A percentile compares a stretch with the other conserved stretches of the same genome.
These are phyloP conservation scores for Pythium insidiosum DNA, from an alignment of 352 stramenopile species.

Conservation along the genomic window DNA sequence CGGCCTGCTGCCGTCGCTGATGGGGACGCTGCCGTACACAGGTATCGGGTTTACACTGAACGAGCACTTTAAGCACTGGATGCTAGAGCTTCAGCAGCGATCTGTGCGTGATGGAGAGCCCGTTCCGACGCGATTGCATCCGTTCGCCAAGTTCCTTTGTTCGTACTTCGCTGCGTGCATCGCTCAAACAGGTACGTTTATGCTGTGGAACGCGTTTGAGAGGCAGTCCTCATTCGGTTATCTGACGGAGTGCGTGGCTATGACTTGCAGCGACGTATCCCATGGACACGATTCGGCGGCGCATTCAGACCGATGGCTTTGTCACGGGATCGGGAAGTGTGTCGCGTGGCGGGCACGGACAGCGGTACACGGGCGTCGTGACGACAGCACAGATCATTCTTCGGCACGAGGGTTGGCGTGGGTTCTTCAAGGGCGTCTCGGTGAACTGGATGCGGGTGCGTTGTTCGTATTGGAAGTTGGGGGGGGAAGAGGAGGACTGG, in stretches of 20 bases:
- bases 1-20: slow-evolving; percentile 63
- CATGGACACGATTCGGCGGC: slow-evolving; percentile 77
- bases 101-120: slow-evolving; percentile 13
- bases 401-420: slow-evolving; percentile 64
- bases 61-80: slow-evolving; percentile 73
- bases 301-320: slow-evolving; percentile 81
- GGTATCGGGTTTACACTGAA: slow-evolving; percentile 83
- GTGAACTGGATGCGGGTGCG: slow-evolving; percentile 81
- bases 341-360: too few relatives aligned
- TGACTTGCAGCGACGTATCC: slow-evolving; percentile 60
- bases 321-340: slow-evolving; percentile 27
- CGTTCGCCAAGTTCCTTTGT: slow-evolving; percentile 76
- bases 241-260: background rate
- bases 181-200: slow-evolving; percentile 62
- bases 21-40: slow-evolving; percentile 82
- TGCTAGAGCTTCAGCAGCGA: slow-evolving; percentile 15
- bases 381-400: slow-evolving; percentile 67
- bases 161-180: slow-evolving; percentile 82
- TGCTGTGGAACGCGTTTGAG: background rate
- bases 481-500: too few relatives aligned
- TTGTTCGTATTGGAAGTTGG: background rate
- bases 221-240: background rate
- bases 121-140: slow-evolving; percentile 33
- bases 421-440: slow-evolving; percentile 81
- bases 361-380: slow-evolving; percentile 61